phyloP scores from a whole-genome alignment of 805 yeast species.

The Vanderwaltozyma yarrowii region DNA sequence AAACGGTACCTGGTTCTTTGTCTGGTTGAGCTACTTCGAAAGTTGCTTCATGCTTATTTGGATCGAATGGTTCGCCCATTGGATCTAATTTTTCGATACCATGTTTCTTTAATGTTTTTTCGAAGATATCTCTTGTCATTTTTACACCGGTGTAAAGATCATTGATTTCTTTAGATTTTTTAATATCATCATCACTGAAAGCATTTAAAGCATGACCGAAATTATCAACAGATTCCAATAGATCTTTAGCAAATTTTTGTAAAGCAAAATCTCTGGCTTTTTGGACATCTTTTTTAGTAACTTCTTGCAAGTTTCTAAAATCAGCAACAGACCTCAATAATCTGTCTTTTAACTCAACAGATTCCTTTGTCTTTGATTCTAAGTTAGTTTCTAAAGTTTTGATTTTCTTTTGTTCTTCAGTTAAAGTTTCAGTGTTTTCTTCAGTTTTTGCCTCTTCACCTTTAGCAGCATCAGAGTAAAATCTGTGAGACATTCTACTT shows the following conservation, averaged over 20 bases:
- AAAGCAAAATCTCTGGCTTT: slow-evolving; percentile 85
- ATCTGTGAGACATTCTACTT: slow-evolving; percentile 6
- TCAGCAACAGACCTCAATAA: slow-evolving; percentile 81
- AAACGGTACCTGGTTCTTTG: slow-evolving; percentile 85
- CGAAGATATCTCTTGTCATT: slow-evolving; percentile 81
- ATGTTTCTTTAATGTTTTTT: slow-evolving; percentile 69
- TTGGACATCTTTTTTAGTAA: slow-evolving; percentile 77
- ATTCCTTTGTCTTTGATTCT: slow-evolving; percentile 56
- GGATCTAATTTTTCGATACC: slow-evolving; percentile 80
- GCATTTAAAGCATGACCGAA: slow-evolving; percentile 76
- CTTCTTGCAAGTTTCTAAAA: slow-evolving; percentile 84
- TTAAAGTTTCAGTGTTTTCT: slow-evolving; percentile 12
- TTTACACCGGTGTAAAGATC: slow-evolving; percentile 79
- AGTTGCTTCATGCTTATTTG: slow-evolving; percentile 86
- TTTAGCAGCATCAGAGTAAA: slow-evolving; percentile 20
- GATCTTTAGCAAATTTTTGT: slow-evolving; percentile 84
- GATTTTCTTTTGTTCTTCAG: slow-evolving; percentile 20
- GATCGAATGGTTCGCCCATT: slow-evolving; percentile 76
- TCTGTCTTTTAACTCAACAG: slow-evolving; percentile 73
- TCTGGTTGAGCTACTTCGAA: slow-evolving; percentile 80
- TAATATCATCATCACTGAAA: slow-evolving; percentile 52
- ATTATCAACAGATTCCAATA: slow-evolving; percentile 83
- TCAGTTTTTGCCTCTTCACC: slow-evolving; percentile 7
- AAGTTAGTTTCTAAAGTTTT: slow-evolving; percentile 42
- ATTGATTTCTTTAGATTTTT: slow-evolving; percentile 51